Evolutionary conservation across 1,139 yeast species (phyloP).

Genomic region (Zygosaccharomyces sapae): DNA sequence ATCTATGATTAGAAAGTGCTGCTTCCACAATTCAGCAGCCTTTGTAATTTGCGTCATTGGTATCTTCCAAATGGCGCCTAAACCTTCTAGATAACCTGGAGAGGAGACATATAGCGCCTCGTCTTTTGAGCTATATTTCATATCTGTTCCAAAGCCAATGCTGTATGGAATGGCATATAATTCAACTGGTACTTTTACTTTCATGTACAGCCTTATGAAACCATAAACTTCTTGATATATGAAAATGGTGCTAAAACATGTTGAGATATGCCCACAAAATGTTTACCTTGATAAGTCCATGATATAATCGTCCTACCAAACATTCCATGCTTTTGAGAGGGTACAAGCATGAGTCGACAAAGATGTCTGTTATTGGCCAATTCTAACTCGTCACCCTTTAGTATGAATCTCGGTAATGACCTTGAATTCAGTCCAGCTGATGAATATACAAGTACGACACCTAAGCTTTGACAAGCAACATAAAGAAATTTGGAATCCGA

Average conservation of each 20-base stretch:
- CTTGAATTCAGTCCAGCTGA: slow-evolving; percentile 9
- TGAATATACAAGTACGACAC: slow-evolving; percentile 34
- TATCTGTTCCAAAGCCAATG: slow-evolving; percentile 38
- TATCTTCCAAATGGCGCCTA: slow-evolving; percentile 46
- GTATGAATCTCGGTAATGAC: slow-evolving; percentile 17
- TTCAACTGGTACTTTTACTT: slow-evolving; percentile 19
- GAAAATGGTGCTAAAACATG: slow-evolving; percentile 32
- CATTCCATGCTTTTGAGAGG: slow-evolving; percentile 24
- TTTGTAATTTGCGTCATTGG: slow-evolving; percentile 27
- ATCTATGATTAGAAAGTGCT: slow-evolving; percentile 12
- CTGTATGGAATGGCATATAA: slow-evolving; percentile 25
- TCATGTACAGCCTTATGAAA: slow-evolving; percentile 14
- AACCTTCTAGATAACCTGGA: slow-evolving; percentile 39
- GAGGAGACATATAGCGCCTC: slow-evolving; percentile 38
- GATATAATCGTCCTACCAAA: slow-evolving; percentile 19
- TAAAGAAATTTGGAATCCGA: slow-evolving; percentile 27
- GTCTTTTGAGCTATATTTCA: slow-evolving; percentile 19
- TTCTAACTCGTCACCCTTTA: slow-evolving; percentile 17
- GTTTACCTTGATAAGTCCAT: slow-evolving; percentile 11
- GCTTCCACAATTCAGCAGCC: slow-evolving; percentile 11
- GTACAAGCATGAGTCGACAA: slow-evolving; percentile 8
- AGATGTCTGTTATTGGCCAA: slow-evolving; percentile 13
- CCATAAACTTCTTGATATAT: slow-evolving; percentile 33
- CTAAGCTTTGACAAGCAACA: slow-evolving; percentile 38
- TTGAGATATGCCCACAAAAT: slow-evolving; percentile 23